Conservation (phyloP, 768 basidiomycete genomes). For the Lactifluus hygrophoroides region DNA sequence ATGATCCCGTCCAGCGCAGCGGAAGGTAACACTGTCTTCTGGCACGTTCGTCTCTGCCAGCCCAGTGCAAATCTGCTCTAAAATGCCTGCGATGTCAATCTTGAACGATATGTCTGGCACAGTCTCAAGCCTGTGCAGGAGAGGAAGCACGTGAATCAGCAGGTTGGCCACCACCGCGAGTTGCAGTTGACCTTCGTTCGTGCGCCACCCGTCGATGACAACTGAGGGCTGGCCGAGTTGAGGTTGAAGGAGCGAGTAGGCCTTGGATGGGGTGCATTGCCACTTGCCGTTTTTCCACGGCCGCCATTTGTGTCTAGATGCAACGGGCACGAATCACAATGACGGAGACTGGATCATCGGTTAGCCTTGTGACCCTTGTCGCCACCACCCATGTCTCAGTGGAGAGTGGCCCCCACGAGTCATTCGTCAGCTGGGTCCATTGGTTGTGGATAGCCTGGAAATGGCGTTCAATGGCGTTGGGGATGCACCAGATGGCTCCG, state of each 20-base stretch:
- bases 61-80: too few species aligned
- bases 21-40: too few species aligned
- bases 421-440: too few species aligned
- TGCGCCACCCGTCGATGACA: neutral
- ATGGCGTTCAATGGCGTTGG: too few species aligned
- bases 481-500: too few species aligned
- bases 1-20: constrained; percentile 93
- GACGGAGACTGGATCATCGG: neutral
- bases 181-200: neutral
- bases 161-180: neutral
- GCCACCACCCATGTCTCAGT: too few species aligned
- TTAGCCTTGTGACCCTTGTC: too few species aligned
- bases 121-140: neutral
- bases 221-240: neutral
- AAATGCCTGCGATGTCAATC: too few species aligned
- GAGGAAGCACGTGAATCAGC: neutral
- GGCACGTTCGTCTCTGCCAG: too few species aligned
- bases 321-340: neutral
- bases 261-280: neutral
- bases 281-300: neutral
- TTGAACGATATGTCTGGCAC: neutral
- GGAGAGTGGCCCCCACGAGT: too few species aligned
- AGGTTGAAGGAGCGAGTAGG: neutral
- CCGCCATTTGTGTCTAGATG: neutral
- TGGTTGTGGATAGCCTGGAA: too few species aligned